Conservation (phyloP, 2,329 filamentous ascomycete genomes). For the Pseudopyricularia cyperi region DNA sequence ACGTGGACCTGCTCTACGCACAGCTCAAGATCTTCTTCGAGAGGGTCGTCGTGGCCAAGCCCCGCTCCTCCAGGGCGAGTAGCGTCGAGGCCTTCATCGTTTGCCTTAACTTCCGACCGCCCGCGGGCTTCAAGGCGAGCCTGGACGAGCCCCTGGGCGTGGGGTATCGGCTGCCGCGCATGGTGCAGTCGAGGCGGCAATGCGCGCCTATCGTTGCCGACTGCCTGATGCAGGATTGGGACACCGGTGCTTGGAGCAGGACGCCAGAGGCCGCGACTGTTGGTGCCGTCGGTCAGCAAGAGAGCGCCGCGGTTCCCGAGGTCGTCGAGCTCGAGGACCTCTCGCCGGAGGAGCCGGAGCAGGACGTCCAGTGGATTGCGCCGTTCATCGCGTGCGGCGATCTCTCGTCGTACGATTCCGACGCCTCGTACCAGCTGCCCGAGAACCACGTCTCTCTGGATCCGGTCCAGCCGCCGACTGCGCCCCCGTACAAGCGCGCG, state of each 20-base stretch:
- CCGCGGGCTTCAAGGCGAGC: slow-evolving; percentile 60
- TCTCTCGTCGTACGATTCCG: slow-evolving; percentile 85
- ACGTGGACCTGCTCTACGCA: slow-evolving; percentile 90
- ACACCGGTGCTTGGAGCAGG: slow-evolving; percentile 29
- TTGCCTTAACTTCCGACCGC: slow-evolving; percentile 77
- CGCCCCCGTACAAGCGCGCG: slow-evolving; percentile 85
- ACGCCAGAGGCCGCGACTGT: slow-evolving; percentile 4
- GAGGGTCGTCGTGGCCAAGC: slow-evolving; percentile 81
- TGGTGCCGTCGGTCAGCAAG: slow-evolving; percentile 5
- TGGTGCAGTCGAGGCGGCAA: slow-evolving; percentile 22
- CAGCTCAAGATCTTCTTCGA: slow-evolving; percentile 89
- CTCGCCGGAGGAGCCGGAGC: slow-evolving; percentile 14
- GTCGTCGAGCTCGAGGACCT: slow-evolving; percentile 37
- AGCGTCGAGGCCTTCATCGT: slow-evolving; percentile 96
- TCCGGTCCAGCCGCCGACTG: slow-evolving; percentile 88
- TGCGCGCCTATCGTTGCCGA: slow-evolving; percentile 22
- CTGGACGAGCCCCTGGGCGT: slow-evolving; percentile 63
- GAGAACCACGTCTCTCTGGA: slow-evolving; percentile 78
- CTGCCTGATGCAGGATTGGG: slow-evolving; percentile 30
- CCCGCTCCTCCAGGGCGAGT: slow-evolving; percentile 84
- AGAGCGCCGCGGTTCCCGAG: slow-evolving; percentile 33
- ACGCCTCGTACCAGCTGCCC: slow-evolving; percentile 84
- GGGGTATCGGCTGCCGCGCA: slow-evolving; percentile 36
- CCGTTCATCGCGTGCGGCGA: slow-evolving; percentile 97
- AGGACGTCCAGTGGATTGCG: slow-evolving; percentile 66